Evolutionary conservation across 176 grass and related monocot genomes (phyloP).

Genomic region (Saccharum spontaneum): DNA sequence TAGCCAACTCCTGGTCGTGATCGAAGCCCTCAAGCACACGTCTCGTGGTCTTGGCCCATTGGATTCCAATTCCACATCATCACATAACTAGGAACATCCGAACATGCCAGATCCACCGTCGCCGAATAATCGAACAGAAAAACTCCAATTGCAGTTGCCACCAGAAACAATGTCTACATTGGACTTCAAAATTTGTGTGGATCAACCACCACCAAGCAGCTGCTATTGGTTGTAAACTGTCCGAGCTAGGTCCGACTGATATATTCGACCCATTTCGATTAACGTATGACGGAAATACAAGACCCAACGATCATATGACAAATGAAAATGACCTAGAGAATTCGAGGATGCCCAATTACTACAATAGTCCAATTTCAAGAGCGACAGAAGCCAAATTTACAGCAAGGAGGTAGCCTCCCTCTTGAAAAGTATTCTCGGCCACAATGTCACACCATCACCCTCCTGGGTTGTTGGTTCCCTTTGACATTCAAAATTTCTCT

Average conservation of each 20-base stretch:
- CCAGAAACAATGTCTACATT: not conserved
- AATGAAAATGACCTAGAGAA: constrained; percentile 1
- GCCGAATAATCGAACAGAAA: too few species aligned
- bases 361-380: constrained; percentile 22
- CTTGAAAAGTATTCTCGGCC: constrained; percentile 1
- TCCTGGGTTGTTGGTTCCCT: constrained; percentile 28
- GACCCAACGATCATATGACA: not conserved
- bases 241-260: not conserved
- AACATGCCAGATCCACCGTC: too few species aligned
- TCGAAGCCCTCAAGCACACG: too few species aligned
- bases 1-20: too few species aligned
- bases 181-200: not conserved
- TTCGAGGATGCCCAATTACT: constrained; percentile 16
- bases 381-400: constrained; percentile 46
- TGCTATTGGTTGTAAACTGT: not conserved
- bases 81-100: too few species aligned
- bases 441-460: constrained; percentile 23
- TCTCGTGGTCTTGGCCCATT: too few species aligned
- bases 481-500: constrained; percentile 64
- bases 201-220: too few species aligned
- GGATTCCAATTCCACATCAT: too few species aligned
- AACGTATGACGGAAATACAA: not conserved
- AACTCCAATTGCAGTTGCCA: too few species aligned
- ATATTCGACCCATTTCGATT: not conserved
- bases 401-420: not conserved